Evolutionary conservation across 352 stramenopile species (phyloP).

Genomic region (Phytophthora tentaculata): DNA sequence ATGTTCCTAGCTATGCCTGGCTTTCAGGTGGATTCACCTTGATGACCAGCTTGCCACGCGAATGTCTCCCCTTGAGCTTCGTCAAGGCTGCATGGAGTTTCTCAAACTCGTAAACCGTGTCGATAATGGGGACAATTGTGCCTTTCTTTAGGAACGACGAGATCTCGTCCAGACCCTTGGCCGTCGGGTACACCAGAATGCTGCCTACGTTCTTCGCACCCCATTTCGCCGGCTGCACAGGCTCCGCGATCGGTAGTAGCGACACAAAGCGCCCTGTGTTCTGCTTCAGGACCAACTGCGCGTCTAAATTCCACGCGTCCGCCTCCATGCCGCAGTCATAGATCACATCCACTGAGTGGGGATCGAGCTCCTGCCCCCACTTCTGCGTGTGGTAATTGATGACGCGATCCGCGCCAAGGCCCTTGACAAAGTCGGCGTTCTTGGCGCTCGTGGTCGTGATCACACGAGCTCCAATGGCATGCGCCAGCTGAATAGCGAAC

Average conservation of each 20-base stretch:
- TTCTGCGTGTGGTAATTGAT: conserved; percentile 49
- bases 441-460: conserved; percentile 35
- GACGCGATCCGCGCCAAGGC: conserved; percentile 36
- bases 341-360: conserved; percentile 49
- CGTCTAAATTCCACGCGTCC: conserved; percentile 35
- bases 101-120: conserved; percentile 49
- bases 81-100: conserved; percentile 42
- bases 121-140: conserved; percentile 35
- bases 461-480: conserved; percentile 35
- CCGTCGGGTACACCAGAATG: conserved; percentile 21
- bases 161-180: conserved; percentile 22
- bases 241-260: conserved; percentile 20
- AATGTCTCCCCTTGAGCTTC: conserved; percentile 48
- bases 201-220: conserved; percentile 20
- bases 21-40: conserved; percentile 25
- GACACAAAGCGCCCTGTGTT: conserved; percentile 32
- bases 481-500: conserved; percentile 55
- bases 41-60: conserved; percentile 62
- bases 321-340: conserved; percentile 46
- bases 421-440: conserved; percentile 36
- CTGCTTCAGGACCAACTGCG: conserved; percentile 30
- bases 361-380: conserved; percentile 37
- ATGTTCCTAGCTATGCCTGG: too few species aligned
- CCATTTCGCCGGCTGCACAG: conserved; percentile 15
- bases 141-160: conserved; percentile 43